Conservation (phyloP, 2,329 filamentous ascomycete species). For the Beauveria pseudobassiana region DNA sequence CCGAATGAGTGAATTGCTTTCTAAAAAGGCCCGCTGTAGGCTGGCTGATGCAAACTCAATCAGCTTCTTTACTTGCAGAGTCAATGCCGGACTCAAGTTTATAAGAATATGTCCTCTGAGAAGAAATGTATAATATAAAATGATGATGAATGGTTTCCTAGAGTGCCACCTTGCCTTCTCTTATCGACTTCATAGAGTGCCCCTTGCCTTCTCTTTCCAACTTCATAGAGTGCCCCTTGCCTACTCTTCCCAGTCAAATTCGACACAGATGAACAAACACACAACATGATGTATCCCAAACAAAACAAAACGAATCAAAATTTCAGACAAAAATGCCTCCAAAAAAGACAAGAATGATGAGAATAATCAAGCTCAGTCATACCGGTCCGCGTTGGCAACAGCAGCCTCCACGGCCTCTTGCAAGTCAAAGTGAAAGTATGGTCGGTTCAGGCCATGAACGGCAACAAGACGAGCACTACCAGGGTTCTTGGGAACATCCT, state of each 20-base stretch:
- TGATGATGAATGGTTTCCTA: not conserved
- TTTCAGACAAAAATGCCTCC: not conserved
- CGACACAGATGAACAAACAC: not conserved
- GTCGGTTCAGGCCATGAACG: constrained; percentile 40
- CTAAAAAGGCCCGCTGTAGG: too few relatives aligned
- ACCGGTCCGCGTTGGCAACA: constrained; percentile 25
- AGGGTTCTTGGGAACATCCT: constrained; percentile 21
- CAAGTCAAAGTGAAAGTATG: constrained; percentile 46
- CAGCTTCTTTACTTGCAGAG: too few relatives aligned
- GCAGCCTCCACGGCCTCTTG: constrained; percentile 41
- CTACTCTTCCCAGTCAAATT: not conserved
- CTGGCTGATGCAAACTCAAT: too few relatives aligned
- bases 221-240: constrained; percentile 6
- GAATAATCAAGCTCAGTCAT: not conserved
- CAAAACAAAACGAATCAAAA: not conserved
- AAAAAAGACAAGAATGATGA: not conserved
- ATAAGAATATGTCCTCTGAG: too few relatives aligned
- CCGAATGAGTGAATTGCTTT: too few relatives aligned
- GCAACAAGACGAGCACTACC: constrained; percentile 27
- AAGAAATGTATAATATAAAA: not conserved
- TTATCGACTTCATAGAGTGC: not conserved
- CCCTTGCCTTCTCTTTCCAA: constrained; percentile 6
- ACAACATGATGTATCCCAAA: not conserved
- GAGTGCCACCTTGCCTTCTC: constrained; percentile 11
- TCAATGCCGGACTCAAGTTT: too few relatives aligned